Base-by-base conservation (phyloP, 2,329 filamentous ascomycete species). In the Cladosporium austrohemisphaericum region DNA sequence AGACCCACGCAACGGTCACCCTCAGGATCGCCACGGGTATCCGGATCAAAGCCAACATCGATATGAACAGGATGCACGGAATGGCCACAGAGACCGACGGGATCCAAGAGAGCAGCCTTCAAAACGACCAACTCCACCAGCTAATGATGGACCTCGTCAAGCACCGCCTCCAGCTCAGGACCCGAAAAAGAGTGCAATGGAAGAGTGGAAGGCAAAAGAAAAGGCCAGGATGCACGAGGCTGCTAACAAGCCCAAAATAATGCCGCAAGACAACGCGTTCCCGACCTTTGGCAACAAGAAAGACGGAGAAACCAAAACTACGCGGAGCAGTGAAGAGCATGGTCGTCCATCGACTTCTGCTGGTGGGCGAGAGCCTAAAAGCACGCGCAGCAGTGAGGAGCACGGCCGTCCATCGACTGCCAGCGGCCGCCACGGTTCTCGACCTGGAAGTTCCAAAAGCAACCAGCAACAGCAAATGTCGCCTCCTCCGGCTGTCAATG, bases 191-290 rank as follows among this genome's bases (percentile, higher is more conserved):
- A 43, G 49, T 26, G 60, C 60, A 14, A 65, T 66, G 61, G 62
- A 60, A 14, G 63, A 65, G 19, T 65, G 64, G 64, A 66, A 66
- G 37, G 60, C 60, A 14, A 51, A 55, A 31, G 63, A 65, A 50
- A 60, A 56, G 45, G 63, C 57, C 5, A 61, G 54, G 41, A 57
- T 65, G 47, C 57, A 67, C 38, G 54, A 59, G 10, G 57, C 61
- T 16, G 50, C 55, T 5, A 44, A 46, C 14, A 60, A 60, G 7
- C 65, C 65, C 2, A 58, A 61, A 19, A 53, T 55, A 2, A 26
- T 65, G 19, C 53, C 63, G 7, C 64, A 63, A 43, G 74, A 77
- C 58, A 77, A 72, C 52, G 72, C 74, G 0, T 77, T 77, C 47
- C 74, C 74, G 5, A 63, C 65, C 1, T 76, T 76, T 54, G 70